These are phyloP conservation scores for Diaporthe destruens DNA, from an alignment of 2,329 filamentous ascomycete species.

Conservation along the genomic window DNA sequence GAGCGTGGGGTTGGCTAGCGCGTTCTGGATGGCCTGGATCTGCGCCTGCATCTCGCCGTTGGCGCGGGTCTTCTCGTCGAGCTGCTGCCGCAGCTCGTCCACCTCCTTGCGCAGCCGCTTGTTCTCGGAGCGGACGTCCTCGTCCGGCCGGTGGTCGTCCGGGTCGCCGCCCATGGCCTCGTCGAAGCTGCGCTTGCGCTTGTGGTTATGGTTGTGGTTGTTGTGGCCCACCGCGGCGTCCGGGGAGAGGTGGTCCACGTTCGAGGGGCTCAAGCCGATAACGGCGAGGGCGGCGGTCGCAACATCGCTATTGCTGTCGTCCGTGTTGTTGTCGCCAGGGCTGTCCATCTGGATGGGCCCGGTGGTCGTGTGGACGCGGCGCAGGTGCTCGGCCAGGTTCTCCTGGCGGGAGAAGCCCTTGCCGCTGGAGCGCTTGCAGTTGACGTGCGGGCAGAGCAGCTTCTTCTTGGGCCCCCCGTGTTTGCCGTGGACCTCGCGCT, in stretches of 20 bases:
- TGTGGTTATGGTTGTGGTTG: conserved; percentile 44
- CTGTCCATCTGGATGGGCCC: conserved; percentile 44
- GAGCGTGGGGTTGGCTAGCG: conserved; percentile 46
- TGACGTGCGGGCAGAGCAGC: conserved; percentile 85
- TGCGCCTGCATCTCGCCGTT: conserved; percentile 63
- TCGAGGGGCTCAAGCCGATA: conserved; percentile 22
- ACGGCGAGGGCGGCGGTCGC: conserved; percentile 46
- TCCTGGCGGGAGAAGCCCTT: conserved; percentile 94
- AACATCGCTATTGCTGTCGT: conserved; percentile 62
- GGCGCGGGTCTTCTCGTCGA: conserved; percentile 62
- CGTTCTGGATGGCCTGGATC: conserved; percentile 60
- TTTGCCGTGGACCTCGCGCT: conserved; percentile 93
- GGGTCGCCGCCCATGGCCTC: conserved; percentile 44
- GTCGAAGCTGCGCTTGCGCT: conserved; percentile 59
- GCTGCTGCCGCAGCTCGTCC: conserved; percentile 65
- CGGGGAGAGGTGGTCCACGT: conserved; percentile 31
- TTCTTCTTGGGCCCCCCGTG: conserved; percentile 90
- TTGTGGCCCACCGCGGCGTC: conserved; percentile 50
- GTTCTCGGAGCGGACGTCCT: conserved; percentile 72
- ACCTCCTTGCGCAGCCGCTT: conserved; percentile 77
- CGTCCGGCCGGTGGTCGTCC: conserved; percentile 47
- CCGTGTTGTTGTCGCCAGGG: conserved; percentile 54
- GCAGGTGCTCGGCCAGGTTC: conserved; percentile 93
- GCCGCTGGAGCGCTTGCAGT: conserved; percentile 90
- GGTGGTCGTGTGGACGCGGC: conserved; percentile 79